A percentile compares a stretch with the other conserved stretches of the same genome.
Evolutionary conservation across 345 rosid genomes (phyloP).

Genomic region (Schrenkiella parvula): DNA sequence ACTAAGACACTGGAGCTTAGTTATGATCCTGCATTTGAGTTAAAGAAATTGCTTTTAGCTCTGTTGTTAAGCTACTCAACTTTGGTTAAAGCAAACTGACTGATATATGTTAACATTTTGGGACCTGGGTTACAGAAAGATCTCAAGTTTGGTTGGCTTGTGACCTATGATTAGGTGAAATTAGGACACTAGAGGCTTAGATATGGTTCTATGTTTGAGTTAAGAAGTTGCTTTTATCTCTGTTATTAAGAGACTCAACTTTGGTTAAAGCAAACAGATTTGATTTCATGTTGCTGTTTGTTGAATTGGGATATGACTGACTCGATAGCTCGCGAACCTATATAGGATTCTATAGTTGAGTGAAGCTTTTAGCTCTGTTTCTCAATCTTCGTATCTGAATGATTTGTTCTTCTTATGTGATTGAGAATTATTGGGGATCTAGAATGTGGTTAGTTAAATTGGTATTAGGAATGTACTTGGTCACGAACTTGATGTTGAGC

Average conservation of each 20-base stretch:
- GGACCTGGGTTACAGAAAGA: neutral
- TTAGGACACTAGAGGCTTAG: neutral
- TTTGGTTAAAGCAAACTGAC: neutral
- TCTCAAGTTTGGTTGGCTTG: neutral
- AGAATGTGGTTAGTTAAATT: neutral
- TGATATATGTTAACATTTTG: neutral
- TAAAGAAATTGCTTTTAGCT: neutral
- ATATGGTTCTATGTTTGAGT: neutral
- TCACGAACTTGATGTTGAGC: neutral
- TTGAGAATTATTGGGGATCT: neutral
- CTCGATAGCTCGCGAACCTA: neutral
- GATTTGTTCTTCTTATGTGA: neutral
- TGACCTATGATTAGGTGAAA: neutral
- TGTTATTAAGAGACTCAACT: neutral
- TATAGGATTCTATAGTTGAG: neutral
- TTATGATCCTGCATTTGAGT: neutral
- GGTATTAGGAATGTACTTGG: neutral
- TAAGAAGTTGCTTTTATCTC: conserved; percentile 7
- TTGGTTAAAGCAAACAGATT: neutral
- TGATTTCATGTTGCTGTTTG: neutral
- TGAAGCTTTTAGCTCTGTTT: neutral
- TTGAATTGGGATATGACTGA: neutral
- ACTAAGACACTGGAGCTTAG: neutral
- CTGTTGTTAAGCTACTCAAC: neutral
- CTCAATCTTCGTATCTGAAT: neutral